Conservation (phyloP, 2,329 filamentous ascomycete genomes). For the Mollisia scopiformis region DNA sequence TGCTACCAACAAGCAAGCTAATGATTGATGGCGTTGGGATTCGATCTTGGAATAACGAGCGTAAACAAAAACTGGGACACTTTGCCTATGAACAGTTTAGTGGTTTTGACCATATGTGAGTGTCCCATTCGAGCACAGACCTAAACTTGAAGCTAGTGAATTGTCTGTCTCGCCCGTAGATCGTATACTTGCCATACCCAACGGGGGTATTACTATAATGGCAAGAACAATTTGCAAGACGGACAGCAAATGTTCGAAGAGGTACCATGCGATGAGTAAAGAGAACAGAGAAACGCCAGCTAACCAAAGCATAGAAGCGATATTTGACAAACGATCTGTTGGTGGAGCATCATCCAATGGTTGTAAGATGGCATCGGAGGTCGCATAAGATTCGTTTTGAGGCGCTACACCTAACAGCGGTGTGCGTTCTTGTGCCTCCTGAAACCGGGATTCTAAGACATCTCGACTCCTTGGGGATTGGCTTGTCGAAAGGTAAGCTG, state of each 20-base stretch:
- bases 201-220: neutral
- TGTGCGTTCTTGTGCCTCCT: too few species aligned
- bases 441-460: too few species aligned
- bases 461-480: too few species aligned
- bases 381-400: too few species aligned
- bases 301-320: neutral
- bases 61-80: neutral
- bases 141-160: too few species aligned
- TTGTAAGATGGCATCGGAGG: neutral
- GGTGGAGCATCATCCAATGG: too few species aligned
- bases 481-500: too few species aligned
- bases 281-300: neutral
- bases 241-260: neutral
- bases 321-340: too few species aligned
- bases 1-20: neutral
- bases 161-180: neutral
- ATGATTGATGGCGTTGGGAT: neutral
- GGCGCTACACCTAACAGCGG: too few species aligned
- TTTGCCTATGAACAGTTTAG: neutral
- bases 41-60: neutral
- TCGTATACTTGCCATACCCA: neutral
- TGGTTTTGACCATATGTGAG: neutral
- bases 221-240: neutral
- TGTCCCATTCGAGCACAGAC: neutral
- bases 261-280: neutral